These are phyloP conservation scores for Chlamydomonas asymmetrica DNA, from an alignment of 139 green algal genomes.

Conservation along the genomic window DNA sequence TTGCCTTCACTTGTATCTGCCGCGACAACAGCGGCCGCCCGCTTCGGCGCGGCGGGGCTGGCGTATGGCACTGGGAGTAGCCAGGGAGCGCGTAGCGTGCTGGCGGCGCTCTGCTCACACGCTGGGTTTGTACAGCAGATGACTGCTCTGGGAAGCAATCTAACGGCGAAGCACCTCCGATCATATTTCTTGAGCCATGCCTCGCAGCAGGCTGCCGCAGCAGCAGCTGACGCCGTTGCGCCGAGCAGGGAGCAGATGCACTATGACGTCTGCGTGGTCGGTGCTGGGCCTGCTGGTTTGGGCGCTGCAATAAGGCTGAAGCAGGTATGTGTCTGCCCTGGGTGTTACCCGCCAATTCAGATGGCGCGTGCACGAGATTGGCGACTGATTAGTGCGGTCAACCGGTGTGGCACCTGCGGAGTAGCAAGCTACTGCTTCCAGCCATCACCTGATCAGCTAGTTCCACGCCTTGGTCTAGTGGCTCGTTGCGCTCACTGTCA, in stretches of 20 bases:
- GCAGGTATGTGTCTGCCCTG: slow-evolving; percentile 53
- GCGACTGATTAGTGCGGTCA: background rate
- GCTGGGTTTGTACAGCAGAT: too few species aligned
- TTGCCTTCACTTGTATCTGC: too few species aligned
- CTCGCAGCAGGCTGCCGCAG: too few species aligned
- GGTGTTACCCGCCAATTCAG: background rate
- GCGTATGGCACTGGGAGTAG: too few species aligned
- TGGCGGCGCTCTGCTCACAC: too few species aligned
- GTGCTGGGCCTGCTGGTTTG: slow-evolving; percentile 86
- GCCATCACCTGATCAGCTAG: background rate
- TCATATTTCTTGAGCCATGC: too few species aligned
- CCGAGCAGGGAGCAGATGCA: slow-evolving; percentile 62
- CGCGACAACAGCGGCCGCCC: too few species aligned
- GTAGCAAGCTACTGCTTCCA: background rate
- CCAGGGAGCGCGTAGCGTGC: too few species aligned
- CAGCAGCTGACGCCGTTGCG: background rate
- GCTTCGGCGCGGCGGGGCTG: too few species aligned
- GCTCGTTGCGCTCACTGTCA: background rate
- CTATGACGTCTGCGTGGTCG: slow-evolving; percentile 91
- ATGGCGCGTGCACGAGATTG: too few species aligned
- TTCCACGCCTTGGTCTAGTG: background rate
- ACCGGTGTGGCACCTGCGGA: background rate
- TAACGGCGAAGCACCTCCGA: too few species aligned
- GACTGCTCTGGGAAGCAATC: too few species aligned
- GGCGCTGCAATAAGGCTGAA: slow-evolving; percentile 87